phyloP scores from a whole-genome alignment of 164 flowering plant genomes.

The Akebia trifoliata region DNA sequence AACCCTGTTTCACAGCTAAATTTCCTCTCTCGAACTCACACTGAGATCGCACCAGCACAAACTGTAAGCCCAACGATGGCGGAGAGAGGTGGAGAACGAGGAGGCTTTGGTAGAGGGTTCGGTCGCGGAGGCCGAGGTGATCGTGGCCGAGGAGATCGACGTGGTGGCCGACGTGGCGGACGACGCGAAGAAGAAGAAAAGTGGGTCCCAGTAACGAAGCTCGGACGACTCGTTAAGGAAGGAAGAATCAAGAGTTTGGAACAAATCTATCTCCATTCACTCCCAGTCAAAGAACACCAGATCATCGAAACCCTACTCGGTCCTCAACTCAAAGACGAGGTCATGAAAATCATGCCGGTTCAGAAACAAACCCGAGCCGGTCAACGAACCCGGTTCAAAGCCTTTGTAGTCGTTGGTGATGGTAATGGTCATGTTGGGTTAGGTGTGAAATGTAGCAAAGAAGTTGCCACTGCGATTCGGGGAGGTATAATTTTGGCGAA shows the following conservation, averaged over 20 bases:
- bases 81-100: neutral
- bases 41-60: too few relatives aligned
- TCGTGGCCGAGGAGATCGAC: neutral
- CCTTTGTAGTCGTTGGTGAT: conserved; percentile 61
- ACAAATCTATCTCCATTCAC: too few relatives aligned
- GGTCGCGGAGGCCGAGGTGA: conserved; percentile 1
- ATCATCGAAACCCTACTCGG: conserved; percentile 37
- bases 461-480: conserved; percentile 61
- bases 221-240: conserved; percentile 4
- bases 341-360: conserved; percentile 47
- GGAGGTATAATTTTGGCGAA: conserved; percentile 51
- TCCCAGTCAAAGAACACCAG: too few relatives aligned
- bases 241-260: neutral
- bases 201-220: too few relatives aligned
- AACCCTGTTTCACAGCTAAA: too few relatives aligned
- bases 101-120: neutral
- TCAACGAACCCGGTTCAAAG: conserved; percentile 51
- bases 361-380: conserved; percentile 49
- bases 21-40: too few relatives aligned
- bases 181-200: neutral
- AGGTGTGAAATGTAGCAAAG: conserved; percentile 58
- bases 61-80: neutral
- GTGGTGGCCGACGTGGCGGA: neutral
- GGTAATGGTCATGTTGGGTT: too few relatives aligned
- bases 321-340: too few relatives aligned